Base-by-base conservation (phyloP, 345 rosid genomes). In the Boechera stricta region DNA sequence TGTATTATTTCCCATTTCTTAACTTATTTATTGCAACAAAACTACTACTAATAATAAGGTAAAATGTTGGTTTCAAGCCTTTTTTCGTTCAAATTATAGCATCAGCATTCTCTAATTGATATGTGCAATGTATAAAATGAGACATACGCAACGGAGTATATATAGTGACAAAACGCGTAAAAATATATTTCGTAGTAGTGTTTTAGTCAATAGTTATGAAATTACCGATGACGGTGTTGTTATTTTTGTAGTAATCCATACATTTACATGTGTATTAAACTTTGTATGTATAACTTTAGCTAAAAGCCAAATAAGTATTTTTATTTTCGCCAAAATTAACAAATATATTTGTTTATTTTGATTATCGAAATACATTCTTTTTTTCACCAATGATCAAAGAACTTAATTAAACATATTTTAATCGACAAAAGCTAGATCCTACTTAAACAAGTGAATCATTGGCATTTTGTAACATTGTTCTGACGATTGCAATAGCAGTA, bases 391-490 rank as follows among this genome's bases (percentile, higher is more conserved):
- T 52, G 31, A 11, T 54, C 10, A 11, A 49, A 12, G 13, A 39
- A 10, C 29, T 18, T 68, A 10, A 31, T 26, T 39, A 47, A 35
- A 52, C 48, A 67, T 45, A 58, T 29, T 71, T 33, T 16, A 26
- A 18, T 60, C 33, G 24, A 48, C 38, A 24, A 32, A 47, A 29
- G 38, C 39, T 16, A 58, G n/a, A n/a, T 71, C 55, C 21, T 58
- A 62, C 42, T 16, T 29, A 42, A 51, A 15, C 61, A 5, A 0
- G 29, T 47, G 44, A 67, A 28, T 36, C 35, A 51, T 52, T 75
- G 67, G 67, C 44, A 28, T 47, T 28, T 58, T 68, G 52, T 36
- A 58, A 11, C 49, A 75, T 39, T 12, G 52, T 58, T 38, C 61
- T 67, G 68, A 49, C 45, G 24, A 21, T 21, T 21, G 24, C 24